A percentile compares a stretch with the other conserved stretches of the same genome.
phyloP scores from a whole-genome alignment of 495 filamentous ascomycete species.

The Aspergillus bridgeri region DNA sequence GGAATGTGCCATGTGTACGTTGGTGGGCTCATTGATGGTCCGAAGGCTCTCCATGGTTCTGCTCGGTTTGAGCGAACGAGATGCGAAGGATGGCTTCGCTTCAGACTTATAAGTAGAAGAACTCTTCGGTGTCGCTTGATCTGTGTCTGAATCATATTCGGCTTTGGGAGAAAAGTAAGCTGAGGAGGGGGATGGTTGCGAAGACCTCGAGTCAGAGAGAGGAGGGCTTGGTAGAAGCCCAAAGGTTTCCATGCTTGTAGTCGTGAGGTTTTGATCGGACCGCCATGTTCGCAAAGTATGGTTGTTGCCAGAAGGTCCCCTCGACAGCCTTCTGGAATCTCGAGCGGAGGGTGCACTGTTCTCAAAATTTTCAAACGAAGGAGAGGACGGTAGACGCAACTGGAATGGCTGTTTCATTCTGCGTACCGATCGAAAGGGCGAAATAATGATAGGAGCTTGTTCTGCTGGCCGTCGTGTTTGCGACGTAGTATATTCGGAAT shows the following conservation, averaged over 20 bases:
- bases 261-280: conserved; percentile 40
- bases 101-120: conserved; percentile 2
- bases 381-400: conserved; percentile 37
- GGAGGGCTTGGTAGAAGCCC: conserved; percentile 43
- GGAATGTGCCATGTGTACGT: conserved; percentile 41
- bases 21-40: conserved; percentile 21
- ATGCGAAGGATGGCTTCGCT: neutral
- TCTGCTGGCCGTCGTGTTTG: conserved; percentile 26
- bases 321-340: conserved; percentile 13
- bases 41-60: conserved; percentile 8
- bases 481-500: conserved; percentile 30
- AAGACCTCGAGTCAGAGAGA: conserved; percentile 35
- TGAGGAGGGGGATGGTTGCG: conserved; percentile 27
- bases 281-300: conserved; percentile 40
- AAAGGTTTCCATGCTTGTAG: conserved; percentile 33
- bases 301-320: conserved; percentile 12
- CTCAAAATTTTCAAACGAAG: conserved; percentile 32
- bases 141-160: conserved; percentile 15
- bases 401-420: conserved; percentile 48
- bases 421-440: conserved; percentile 45
- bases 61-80: neutral
- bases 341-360: conserved; percentile 17
- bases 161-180: conserved; percentile 32
- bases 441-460: conserved; percentile 29
- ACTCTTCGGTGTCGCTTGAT: conserved; percentile 1